Conservation (phyloP, 1,284 basidiomycete species). For the Puccinia hordei region DNA sequence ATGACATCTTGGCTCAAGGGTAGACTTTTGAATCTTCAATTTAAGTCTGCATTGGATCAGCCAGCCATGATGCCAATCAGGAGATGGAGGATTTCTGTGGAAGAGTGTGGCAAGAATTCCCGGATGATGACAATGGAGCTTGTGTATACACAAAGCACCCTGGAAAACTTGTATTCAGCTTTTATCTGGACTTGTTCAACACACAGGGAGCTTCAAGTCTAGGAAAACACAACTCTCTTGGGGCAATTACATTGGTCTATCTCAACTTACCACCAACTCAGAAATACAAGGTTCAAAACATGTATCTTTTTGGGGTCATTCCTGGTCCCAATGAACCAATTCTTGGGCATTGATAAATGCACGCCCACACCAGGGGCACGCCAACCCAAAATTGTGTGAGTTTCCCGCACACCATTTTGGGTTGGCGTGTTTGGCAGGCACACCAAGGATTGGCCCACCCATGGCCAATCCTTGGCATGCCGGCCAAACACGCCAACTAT, state of each 20-base stretch:
- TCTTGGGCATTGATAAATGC: too few relatives aligned
- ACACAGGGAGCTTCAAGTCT: too few relatives aligned
- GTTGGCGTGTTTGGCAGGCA: too few relatives aligned
- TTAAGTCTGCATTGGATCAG: background rate
- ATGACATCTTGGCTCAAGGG: background rate
- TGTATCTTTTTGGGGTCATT: slow-evolving; percentile 7
- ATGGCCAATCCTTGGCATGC: too few relatives aligned
- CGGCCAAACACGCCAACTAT: too few relatives aligned
- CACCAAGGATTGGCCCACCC: too few relatives aligned
- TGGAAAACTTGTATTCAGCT: slow-evolving; percentile 8
- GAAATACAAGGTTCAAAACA: background rate
- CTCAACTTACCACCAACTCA: slow-evolving; percentile 11
- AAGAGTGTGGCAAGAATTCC: slow-evolving; percentile 18
- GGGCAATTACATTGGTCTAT: slow-evolving; percentile 5
- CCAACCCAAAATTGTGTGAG: too few relatives aligned
- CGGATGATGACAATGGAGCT: background rate
- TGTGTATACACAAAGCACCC: background rate
- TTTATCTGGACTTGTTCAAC: background rate
- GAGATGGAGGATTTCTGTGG: slow-evolving; percentile 1
- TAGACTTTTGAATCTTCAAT: background rate
- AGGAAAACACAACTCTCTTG: background rate
- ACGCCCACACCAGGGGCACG: too few relatives aligned
- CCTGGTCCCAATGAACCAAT: slow-evolving; percentile 6
- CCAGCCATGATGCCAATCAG: background rate
- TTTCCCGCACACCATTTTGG: too few relatives aligned